Conservation (phyloP, 2,329 filamentous ascomycete species). For the Zymoseptoria ardabiliae region DNA sequence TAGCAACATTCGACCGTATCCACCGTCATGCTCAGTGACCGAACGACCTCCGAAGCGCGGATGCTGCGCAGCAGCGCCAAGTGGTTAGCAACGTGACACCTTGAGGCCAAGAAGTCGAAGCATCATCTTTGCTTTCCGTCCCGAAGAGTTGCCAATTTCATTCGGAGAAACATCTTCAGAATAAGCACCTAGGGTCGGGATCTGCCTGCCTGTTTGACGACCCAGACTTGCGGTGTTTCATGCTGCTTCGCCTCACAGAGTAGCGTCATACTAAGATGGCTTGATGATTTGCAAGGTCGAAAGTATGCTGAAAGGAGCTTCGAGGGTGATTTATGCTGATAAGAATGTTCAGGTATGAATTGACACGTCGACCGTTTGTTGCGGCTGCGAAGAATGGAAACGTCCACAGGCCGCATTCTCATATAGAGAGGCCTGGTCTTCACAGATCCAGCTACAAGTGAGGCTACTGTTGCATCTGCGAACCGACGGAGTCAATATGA, state of each 20-base stretch:
- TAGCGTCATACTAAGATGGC: background rate
- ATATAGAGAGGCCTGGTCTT: background rate
- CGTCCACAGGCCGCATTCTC: background rate
- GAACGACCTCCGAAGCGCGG: too few relatives aligned
- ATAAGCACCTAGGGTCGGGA: background rate
- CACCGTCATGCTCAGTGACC: too few relatives aligned
- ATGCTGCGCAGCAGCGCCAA: too few relatives aligned
- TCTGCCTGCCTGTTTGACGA: background rate
- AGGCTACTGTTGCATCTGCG: too few relatives aligned
- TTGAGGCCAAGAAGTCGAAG: background rate
- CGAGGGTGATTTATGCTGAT: too few relatives aligned
- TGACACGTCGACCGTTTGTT: background rate
- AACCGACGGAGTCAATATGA: background rate
- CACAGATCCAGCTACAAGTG: too few relatives aligned
- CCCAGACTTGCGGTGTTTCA: background rate
- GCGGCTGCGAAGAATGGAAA: background rate
- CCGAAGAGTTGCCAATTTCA: background rate
- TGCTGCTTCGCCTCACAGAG: background rate
- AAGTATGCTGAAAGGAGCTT: too few relatives aligned
- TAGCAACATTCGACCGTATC: too few relatives aligned
- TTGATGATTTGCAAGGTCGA: background rate
- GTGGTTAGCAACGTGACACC: background rate
- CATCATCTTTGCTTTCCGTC: background rate
- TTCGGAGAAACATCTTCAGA: background rate
- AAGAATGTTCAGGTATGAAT: too few relatives aligned